Base-by-base conservation (phyloP, 2,329 filamentous ascomycete species). In the Fusarium ramigenum region DNA sequence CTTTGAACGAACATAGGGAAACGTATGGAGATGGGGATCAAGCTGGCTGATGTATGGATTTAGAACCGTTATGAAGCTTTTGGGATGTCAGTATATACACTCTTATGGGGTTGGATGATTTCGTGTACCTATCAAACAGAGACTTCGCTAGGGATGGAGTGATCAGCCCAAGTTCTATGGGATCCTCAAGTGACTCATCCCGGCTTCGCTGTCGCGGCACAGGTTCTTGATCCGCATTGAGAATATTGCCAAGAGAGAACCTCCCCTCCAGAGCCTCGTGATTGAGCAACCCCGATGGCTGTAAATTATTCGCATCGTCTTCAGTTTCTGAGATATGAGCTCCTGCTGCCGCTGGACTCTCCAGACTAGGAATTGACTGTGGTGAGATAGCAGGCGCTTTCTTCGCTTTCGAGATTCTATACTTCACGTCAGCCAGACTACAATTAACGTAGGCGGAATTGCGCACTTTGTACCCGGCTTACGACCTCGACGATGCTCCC, bases 1-100 rank as follows among this genome's bases (percentile, higher is more conserved):
- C 23, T 49, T 37, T 1, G 42, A 25, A 3, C 56, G 56, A 5
- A 58, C 42, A 7, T 49, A 36, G 1, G 23, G 1, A 8, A 58
- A 37, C 0, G 56, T 58, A 23, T 58, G 56, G 3, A 58, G 42
- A 37, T 37, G 2, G 21, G 56, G 56, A 49, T 58, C 56, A 1
- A 58, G 32, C 7, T 58, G 42, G 15, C 56, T 58, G 19, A 58
- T 58, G 9, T 58, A 58, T 15, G 56, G 56, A n/a, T 58, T 58
- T 1, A 58, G 16, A 16, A 49, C 30, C 2, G 56, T 58, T 18
- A 58, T 58, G 23, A 58, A 58, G 21, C 56, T 49, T 0, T 2
- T 7, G 7, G 2, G 2, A 8, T 7, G 10, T 56, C 21, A 56
- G 21, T 6, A 23, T 18, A 14, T 30, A 16, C 4, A 4, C 3